Conservation (phyloP, 2,329 filamentous ascomycete species). For the Colletotrichum spinosum region DNA sequence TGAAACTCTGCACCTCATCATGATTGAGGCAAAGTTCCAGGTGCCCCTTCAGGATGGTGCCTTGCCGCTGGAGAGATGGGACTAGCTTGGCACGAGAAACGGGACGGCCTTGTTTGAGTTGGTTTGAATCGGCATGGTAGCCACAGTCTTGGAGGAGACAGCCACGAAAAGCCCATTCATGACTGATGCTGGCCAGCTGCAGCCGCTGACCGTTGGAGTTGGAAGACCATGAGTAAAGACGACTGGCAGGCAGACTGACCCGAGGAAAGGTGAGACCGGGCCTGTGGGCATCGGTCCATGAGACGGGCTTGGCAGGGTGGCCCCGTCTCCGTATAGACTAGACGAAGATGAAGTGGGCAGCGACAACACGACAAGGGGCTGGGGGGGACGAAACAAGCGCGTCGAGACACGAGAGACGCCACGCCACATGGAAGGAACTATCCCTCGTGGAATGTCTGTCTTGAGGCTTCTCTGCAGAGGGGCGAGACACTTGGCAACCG, state of each 20-base stretch:
- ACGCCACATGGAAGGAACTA: conserved; percentile 29
- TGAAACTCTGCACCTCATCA: conserved; percentile 36
- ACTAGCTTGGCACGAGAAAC: conserved; percentile 19
- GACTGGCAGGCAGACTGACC: background rate
- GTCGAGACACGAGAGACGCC: conserved; percentile 25
- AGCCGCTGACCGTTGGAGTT: background rate
- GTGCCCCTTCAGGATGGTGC: conserved; percentile 6
- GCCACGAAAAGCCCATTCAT: background rate
- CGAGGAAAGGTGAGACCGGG: conserved; percentile 23
- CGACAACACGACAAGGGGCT: background rate
- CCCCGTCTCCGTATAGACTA: conserved; percentile 10
- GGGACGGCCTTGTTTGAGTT: conserved; percentile 5
- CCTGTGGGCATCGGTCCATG: conserved; percentile 30
- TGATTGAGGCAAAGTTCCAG: conserved; percentile 22
- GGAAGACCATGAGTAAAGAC: background rate
- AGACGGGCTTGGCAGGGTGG: conserved; percentile 30
- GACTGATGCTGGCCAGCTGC: conserved; percentile 1
- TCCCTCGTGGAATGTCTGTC: conserved; percentile 15
- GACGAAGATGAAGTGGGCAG: conserved; percentile 13
- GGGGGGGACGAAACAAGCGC: conserved; percentile 32
- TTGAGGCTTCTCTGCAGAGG: conserved; percentile 33
- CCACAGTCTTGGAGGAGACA: background rate
- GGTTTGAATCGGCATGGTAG: background rate
- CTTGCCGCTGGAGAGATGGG: conserved; percentile 22
- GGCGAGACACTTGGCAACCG: conserved; percentile 19